Conservation (phyloP, 768 basidiomycete species). For the Mycena albidolilacea region DNA sequence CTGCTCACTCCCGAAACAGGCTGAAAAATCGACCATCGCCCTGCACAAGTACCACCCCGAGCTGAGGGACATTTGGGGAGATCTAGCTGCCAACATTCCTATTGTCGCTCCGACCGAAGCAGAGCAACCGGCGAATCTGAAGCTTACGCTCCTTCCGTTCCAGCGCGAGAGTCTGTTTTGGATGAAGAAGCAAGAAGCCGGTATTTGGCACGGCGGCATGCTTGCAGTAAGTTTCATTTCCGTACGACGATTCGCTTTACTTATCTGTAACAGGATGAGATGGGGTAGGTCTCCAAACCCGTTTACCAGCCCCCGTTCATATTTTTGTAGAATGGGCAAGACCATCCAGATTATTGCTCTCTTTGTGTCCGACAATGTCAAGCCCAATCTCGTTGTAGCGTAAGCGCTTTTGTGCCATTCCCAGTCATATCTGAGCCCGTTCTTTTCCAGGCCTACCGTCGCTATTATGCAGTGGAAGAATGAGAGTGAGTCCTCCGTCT, state of each 20-base stretch:
- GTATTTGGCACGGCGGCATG: slow-evolving; percentile 92
- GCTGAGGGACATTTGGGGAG: slow-evolving; percentile 88
- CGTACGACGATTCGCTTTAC: slow-evolving; percentile 13
- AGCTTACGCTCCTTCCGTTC: slow-evolving; percentile 91
- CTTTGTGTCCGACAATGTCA: slow-evolving; percentile 81
- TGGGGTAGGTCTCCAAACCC: slow-evolving; percentile 74
- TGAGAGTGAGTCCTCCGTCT: slow-evolving; percentile 63
- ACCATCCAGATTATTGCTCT: slow-evolving; percentile 97
- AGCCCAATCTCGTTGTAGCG: slow-evolving; percentile 95
- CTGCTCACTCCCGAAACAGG: slow-evolving; percentile 57
- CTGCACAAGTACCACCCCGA: slow-evolving; percentile 84
- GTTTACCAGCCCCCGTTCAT: not conserved
- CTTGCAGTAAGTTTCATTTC: slow-evolving; percentile 74
- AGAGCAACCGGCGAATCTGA: slow-evolving; percentile 86
- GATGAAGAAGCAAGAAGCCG: slow-evolving; percentile 95
- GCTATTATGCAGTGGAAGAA: slow-evolving; percentile 90
- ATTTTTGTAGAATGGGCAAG: slow-evolving; percentile 81
- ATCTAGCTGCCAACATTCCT: slow-evolving; percentile 76
- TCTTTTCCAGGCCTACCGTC: slow-evolving; percentile 61
- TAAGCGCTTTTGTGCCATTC: slow-evolving; percentile 64
- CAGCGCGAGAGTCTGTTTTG: slow-evolving; percentile 95
- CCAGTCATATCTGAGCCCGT: slow-evolving; percentile 56
- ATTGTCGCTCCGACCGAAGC: slow-evolving; percentile 78
- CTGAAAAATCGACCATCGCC: slow-evolving; percentile 78
- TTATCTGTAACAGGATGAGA: slow-evolving; percentile 74